Evolutionary conservation across 352 stramenopile genomes (phyloP).

Genomic region (Globisporangium cederbergense): DNA sequence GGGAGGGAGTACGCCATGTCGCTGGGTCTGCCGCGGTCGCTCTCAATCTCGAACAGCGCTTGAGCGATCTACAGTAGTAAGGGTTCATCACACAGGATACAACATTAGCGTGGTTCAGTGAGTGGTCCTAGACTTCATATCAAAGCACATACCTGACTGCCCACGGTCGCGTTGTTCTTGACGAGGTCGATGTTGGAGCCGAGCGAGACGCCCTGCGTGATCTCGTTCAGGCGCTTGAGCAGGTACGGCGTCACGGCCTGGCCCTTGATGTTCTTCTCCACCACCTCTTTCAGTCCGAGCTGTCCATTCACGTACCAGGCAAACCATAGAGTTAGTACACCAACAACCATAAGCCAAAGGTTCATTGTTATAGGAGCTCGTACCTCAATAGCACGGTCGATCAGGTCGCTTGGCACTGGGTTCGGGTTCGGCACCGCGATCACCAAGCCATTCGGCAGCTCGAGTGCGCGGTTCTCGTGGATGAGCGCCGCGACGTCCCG

Average conservation of each 20-base stretch:
- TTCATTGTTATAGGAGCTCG: background rate
- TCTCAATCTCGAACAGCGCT: slow-evolving; percentile 62
- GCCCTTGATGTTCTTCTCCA: slow-evolving; percentile 85
- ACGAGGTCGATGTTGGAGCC: slow-evolving; percentile 97
- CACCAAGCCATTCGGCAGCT: slow-evolving; percentile 83
- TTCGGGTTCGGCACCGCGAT: slow-evolving; percentile 89
- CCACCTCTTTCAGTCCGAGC: slow-evolving; percentile 81
- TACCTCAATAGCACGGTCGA: slow-evolving; percentile 91
- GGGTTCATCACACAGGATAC: background rate
- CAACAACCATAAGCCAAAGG: background rate
- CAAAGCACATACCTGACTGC: slow-evolving; percentile 78
- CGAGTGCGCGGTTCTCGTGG: slow-evolving; percentile 66
- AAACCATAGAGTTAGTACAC: no score
- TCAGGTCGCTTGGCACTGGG: slow-evolving; percentile 74
- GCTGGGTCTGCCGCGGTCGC: slow-evolving; percentile 18
- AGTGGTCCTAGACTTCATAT: no score
- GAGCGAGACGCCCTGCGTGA: slow-evolving; percentile 91
- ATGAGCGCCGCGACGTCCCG: slow-evolving; percentile 87
- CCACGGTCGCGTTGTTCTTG: slow-evolving; percentile 94
- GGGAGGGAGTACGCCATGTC: slow-evolving; percentile 39
- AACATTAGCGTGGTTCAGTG: no score
- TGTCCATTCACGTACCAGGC: slow-evolving; percentile 7
- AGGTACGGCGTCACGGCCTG: slow-evolving; percentile 93
- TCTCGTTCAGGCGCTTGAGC: slow-evolving; percentile 89
- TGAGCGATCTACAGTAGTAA: slow-evolving; percentile 46